phyloP scores from a whole-genome alignment of 306 rosid species.

The Prunus padus region DNA sequence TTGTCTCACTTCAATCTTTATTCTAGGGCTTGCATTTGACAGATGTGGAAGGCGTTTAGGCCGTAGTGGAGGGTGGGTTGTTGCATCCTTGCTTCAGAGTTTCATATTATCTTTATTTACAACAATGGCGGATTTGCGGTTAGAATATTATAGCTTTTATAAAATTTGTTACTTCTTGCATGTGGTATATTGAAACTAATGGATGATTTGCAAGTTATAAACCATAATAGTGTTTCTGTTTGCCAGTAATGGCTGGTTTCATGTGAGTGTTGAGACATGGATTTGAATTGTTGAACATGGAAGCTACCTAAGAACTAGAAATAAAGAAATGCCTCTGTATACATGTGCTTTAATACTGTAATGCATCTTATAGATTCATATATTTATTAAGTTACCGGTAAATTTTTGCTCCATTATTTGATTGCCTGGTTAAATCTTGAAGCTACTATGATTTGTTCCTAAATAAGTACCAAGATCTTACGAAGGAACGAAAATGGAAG shows the following conservation, averaged over 20 bases:
- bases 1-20: slow-evolving; percentile 16
- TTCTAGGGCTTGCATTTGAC: slow-evolving; percentile 84
- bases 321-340: neutral
- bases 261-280: neutral
- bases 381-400: neutral
- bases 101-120: neutral
- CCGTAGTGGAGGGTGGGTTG: slow-evolving; percentile 89
- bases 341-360: neutral
- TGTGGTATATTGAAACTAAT: too few relatives aligned
- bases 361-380: neutral
- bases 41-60: slow-evolving; percentile 89
- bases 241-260: too few relatives aligned
- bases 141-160: too few relatives aligned
- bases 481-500: slow-evolving; percentile 64
- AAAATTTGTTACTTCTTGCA: too few relatives aligned
- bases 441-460: slow-evolving; percentile 84
- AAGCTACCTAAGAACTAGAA: neutral
- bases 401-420: neutral
- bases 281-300: neutral
- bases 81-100: slow-evolving; percentile 16
- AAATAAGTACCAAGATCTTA: slow-evolving; percentile 68
- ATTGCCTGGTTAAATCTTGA: slow-evolving; percentile 5
- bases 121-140: neutral
- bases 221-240: too few relatives aligned
- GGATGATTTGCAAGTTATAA: too few relatives aligned